Evolutionary conservation across 108 stramenopile species (phyloP), one percentile per base, ranked within the genome.

Genomic region (Aurantiochytrium sp.): DNA sequence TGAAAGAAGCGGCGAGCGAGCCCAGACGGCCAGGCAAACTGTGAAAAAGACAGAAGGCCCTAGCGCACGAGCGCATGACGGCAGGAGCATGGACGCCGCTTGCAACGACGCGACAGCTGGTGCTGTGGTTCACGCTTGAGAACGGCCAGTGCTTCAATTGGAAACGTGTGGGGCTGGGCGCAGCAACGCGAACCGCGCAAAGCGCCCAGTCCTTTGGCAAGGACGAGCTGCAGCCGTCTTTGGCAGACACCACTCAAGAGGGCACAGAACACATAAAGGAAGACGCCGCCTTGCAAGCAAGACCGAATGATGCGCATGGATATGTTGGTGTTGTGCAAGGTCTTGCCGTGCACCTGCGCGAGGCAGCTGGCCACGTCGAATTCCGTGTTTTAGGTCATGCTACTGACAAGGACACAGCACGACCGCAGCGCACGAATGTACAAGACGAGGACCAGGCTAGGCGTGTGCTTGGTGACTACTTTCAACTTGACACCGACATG

Each of bases 401-500:
- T 16, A 57, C 1, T 16, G 55, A 57, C 55, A 16, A 57, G 64
- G 64, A 69, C 35, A 1, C 14, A 8, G 64, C 64, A 35, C 35
- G 2, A 35, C 35, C 35, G 35, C 35, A 35, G 35, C 35, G 2
- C 35, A 35, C 35, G 2, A 35, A 35, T 2, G 35, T 35, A 35
- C 35, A 35, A 8, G 64, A 69, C 21, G 35, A 28, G 6, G 64
- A 69, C 25, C 64, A 18, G 10, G 64, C 64, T 42, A 23, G 25
- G 64, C 64, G 64, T 23, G 35, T 69, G 45, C 76, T 83, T 23
- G 18, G 25, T 0, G 76, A 83, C 45, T 83, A 83, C 51, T 83
- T 83, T 83, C 76, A 83, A 1, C 51, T 83, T 14, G 51, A 83
- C n/a, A 53, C 51, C 0, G 87, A 87, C 28, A 59, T 98, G 10